phyloP scores from a whole-genome alignment of 2,329 filamentous ascomycete species.

The Sporothrix euskadiensis region DNA sequence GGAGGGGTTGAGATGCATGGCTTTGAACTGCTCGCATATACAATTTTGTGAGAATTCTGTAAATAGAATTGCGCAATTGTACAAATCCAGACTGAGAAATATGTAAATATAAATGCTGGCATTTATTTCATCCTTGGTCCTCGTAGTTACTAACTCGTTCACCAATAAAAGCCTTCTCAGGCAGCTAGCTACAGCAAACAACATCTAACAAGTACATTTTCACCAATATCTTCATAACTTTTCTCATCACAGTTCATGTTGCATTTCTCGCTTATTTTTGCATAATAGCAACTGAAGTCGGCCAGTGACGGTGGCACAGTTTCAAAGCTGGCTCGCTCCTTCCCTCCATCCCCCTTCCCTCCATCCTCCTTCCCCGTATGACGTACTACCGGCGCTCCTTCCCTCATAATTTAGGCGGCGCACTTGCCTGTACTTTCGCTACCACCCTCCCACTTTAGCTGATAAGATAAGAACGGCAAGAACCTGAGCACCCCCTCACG shows the following conservation, averaged over 20 bases:
- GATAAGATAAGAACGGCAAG: slow-evolving; percentile 11
- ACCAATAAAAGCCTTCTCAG: neutral
- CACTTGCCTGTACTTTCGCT: neutral
- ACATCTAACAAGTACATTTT: neutral
- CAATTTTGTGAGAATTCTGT: neutral
- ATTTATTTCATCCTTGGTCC: neutral
- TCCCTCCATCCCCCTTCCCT: neutral
- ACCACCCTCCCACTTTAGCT: neutral
- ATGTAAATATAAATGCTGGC: neutral
- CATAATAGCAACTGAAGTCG: too few relatives aligned
- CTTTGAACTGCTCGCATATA: neutral
- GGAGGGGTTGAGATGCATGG: too few relatives aligned
- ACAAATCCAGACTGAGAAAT: neutral
- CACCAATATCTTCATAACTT: neutral
- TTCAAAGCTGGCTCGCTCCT: neutral
- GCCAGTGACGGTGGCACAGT: slow-evolving; percentile 1
- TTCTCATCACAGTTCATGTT: neutral
- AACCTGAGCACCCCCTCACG: neutral
- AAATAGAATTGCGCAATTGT: neutral
- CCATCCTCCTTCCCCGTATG: neutral
- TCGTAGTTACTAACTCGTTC: neutral
- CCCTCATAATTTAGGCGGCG: neutral
- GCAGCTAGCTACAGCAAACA: neutral
- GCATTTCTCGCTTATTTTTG: neutral
- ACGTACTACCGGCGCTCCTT: slow-evolving; percentile 6